These are phyloP conservation scores for Diaporthe humulicola DNA, from an alignment of 2,329 filamentous ascomycete species.

Conservation along the genomic window DNA sequence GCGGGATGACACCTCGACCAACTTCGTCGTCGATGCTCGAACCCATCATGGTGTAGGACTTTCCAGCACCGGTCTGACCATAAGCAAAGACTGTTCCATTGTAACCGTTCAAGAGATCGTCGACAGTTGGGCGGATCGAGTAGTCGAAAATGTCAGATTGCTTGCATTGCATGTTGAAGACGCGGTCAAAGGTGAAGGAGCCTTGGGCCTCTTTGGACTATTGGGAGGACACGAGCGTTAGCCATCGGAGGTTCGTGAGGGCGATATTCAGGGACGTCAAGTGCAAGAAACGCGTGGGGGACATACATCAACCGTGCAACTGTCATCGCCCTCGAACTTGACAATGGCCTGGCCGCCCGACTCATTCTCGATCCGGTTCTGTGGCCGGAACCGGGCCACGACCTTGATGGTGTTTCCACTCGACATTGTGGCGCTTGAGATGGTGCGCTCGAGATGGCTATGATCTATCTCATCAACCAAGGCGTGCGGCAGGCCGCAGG, in stretches of 20 bases:
- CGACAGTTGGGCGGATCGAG: constrained; percentile 94
- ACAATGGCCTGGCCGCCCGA: constrained; percentile 95
- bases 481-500: constrained; percentile 36
- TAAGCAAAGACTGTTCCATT: constrained; percentile 99
- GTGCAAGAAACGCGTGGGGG: constrained; percentile 2
- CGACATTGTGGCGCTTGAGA: constrained; percentile 62
- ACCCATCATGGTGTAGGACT: constrained; percentile 99
- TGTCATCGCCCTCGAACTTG: constrained; percentile 87
- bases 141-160: constrained; percentile 98
- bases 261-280: background rate
- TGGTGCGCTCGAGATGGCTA: constrained; percentile 44
- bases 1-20: constrained; percentile 93
- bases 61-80: constrained; percentile 97
- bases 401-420: constrained; percentile 82
- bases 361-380: constrained; percentile 93
- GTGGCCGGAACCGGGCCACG: constrained; percentile 96
- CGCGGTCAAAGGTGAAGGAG: constrained; percentile 95
- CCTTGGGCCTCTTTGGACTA: constrained; percentile 87
- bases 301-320: constrained; percentile 86
- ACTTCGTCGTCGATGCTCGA: constrained; percentile 92
- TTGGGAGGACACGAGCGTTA: constrained; percentile 24
- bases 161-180: constrained; percentile 93
- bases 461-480: constrained; percentile 46
- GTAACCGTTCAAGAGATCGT: constrained; percentile 98
- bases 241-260: constrained; percentile 9